Evolutionary conservation across 2,329 filamentous ascomycete species (phyloP).

Genomic region (Paradendryphiella salina): DNA sequence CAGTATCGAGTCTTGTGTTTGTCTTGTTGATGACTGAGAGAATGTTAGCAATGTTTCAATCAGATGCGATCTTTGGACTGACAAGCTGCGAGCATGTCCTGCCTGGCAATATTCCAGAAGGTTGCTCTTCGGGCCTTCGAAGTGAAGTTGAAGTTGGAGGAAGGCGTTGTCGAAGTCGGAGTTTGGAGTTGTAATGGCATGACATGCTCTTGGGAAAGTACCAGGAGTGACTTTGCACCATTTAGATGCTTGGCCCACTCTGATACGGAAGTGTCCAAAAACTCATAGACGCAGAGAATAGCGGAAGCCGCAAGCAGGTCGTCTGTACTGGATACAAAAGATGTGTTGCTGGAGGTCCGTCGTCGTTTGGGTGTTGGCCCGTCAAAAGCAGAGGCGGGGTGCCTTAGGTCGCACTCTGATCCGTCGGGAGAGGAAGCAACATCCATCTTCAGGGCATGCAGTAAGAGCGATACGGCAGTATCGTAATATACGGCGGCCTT

Average conservation of each 20-base stretch:
- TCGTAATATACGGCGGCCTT: slow-evolving; percentile 65
- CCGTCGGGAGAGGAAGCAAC: slow-evolving; percentile 36
- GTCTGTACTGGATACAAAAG: slow-evolving; percentile 54
- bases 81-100: slow-evolving; percentile 67
- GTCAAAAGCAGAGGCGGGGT: slow-evolving; percentile 12
- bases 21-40: slow-evolving; percentile 60
- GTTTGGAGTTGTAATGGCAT: slow-evolving; percentile 52
- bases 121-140: slow-evolving; percentile 62
- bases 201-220: slow-evolving; percentile 56
- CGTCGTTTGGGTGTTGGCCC: slow-evolving; percentile 45
- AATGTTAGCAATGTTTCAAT: slow-evolving; percentile 9
- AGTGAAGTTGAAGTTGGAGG: slow-evolving; percentile 41
- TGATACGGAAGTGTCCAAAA: slow-evolving; percentile 65
- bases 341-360: slow-evolving; percentile 48
- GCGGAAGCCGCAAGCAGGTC: slow-evolving; percentile 67
- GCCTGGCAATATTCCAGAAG: slow-evolving; percentile 69
- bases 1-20: slow-evolving; percentile 63
- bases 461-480: slow-evolving; percentile 56
- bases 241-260: slow-evolving; percentile 68
- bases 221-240: slow-evolving; percentile 65
- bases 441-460: slow-evolving; percentile 44
- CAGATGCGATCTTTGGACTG: slow-evolving; percentile 26
- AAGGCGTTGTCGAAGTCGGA: slow-evolving; percentile 38
- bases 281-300: slow-evolving; percentile 69
- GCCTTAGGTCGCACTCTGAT: slow-evolving; percentile 31